Base-by-base conservation (phyloP, 2,329 filamentous ascomycete species). In the Chrysoporthe cubensis region DNA sequence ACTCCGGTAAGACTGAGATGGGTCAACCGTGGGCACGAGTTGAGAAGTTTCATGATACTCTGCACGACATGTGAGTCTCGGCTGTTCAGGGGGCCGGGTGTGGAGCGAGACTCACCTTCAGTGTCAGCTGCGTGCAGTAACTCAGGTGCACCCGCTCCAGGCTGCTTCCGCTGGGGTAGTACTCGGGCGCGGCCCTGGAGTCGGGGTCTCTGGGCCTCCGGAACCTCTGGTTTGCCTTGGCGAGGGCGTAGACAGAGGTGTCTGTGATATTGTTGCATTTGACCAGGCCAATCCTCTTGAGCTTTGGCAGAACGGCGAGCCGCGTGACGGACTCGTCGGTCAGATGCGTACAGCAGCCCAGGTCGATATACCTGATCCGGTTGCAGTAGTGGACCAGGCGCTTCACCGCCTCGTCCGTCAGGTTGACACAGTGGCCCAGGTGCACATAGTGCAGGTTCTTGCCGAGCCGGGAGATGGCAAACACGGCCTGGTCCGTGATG, bases 361-460 rank as follows among this genome's bases (percentile, higher is more conserved):
- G 83, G 76, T 99, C 96, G 71, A 99, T 99, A 77, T 99, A 99
- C 66, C 96, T 88, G 72, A 99, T 98, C 34, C 96, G 89, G 75
- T 95, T 98, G 83, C 96, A 99, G 64, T 84, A 84, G 72, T 91
- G 90, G 50, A 97, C 93, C 43, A 99, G 84, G 66, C 89, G 90
- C 73, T 92, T 91, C 21, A 99, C 93, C 1, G 93, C 94, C 46
- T 89, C 85, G 75, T 99, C 96, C 0, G 95, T 97, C 75, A 99
- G 94, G 59, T 94, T 89, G 40, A 88, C 88, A 78, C 96, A 99
- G 78, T 99, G 96, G 11, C 96, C 96, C 1, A 99, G 85, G 76
- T 99, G 96, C 64, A 99, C 90, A 77, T 97, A 98, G 78, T 99
- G 96, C 65, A 99, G 82, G 74, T 98, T 99, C 83, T 97, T 98